Evolutionary conservation across 176 grass and related monocot genomes (phyloP), one percentile per base, ranked within the genome.

Genomic region (Lolium rigidum): DNA sequence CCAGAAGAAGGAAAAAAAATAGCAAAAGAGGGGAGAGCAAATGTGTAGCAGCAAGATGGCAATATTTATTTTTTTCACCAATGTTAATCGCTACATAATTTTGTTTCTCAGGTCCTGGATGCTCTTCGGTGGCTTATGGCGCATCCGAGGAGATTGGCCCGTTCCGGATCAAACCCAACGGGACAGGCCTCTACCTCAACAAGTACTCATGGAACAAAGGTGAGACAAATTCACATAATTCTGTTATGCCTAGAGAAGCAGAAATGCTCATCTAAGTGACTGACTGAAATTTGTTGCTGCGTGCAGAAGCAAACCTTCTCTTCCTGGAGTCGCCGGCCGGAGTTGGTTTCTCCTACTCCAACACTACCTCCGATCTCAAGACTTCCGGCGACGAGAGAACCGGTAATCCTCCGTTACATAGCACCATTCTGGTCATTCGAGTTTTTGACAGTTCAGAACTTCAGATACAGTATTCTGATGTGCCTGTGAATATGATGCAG

Each of bases 41-140:
- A 43, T 43, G 41, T 43, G 9, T 17, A 55, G 4, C 28, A 31
- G 2, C 15, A 17, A 55, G 51, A 17, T 15, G 20, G 4, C 7
- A 2, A 17, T 24, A 46, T 28, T 25, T 43, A 11, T 26, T 2
- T 3, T 2, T 43, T 17, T 49, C 39, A 16, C 15, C 20, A 10
- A 35, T 4, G 2, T 3, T 35, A 20, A 31, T 31, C 28, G 28
- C 28, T 31, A 31, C 28, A 31, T 2, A 31, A 70, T 44, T 22
- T 49, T 11, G 22, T 83, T 28, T 56, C 1, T 12, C 92, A 98
- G 97, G 97, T n/a, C 97, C 97, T 1, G 97, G 97, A 46, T 98
- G 97, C 81, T 98, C 97, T 2, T 98, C 97, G 9, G 94, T 98
- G 85, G 97, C 97, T 31, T 98, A 98, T 65, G 97, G 97, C 37